Evolutionary conservation across 768 basidiomycete species (phyloP), one percentile per base, ranked within the genome.

Genomic region (Amanita inopinata): DNA sequence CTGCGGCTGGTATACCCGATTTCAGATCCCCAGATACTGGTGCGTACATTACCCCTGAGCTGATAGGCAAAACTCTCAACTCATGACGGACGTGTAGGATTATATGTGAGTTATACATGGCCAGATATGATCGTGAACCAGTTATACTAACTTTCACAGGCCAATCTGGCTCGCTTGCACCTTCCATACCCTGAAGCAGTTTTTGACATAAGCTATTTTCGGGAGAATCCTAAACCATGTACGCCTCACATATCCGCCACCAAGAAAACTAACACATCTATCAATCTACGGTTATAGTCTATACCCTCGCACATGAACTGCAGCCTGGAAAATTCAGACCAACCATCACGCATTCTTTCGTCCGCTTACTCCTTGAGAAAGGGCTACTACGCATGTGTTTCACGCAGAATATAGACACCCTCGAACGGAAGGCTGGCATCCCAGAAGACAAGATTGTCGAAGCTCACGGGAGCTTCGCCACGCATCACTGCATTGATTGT

Each of bases 151-250:
- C 25, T 35, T 19, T 34, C 9, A n/a, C 56, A 90, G 86, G 75
- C 83, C 8, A 88, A 90, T 54, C 70, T 89, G 23, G 76, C 80
- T 19, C 69, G 78, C 48, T 61, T 90, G 32, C 82, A 83, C 12
- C 71, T 90, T 10, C 92, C 91, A n/a, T 79, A 84, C 53, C 91
- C 93, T 0, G 93, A 98, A 53, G 93, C 93, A 0, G 92, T 97
- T 22, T 98, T 98, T 53, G 87, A 97, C 51, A 83, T 98, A 53
- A 66, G 67, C 37, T 98, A 81, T 65, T 93, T 97, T 67, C 69
- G 76, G 50, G 56, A 62, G 33, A 86, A 88, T 48, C 91, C 90
- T 3, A 64, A 77, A 11, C 87, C 90, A 23, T 90, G 87, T 87
- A 53, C 46, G 79, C 57, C 43, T 9, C 38, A 14, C 35, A 20